Percentiles rank a stretch among this genome's conserved stretches.
Evolutionary conservation across 345 rosid species (phyloP).

Genomic region (Conringia planisiliqua): DNA sequence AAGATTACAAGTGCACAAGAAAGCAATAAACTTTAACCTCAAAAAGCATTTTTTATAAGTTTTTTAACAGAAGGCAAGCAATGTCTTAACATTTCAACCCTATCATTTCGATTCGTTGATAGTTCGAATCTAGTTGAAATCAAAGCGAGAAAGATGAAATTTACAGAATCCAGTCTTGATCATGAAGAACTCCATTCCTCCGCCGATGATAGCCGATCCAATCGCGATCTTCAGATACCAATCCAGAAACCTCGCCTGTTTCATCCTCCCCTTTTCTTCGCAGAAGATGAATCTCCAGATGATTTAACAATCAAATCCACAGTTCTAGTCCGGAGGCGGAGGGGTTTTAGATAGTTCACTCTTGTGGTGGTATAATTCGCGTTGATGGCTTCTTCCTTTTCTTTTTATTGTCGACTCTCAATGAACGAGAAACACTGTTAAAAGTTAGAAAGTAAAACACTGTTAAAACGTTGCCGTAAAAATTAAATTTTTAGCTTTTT

Average conservation of each 20-base stretch:
- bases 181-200: slow-evolving; percentile 93
- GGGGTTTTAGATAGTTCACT: no score
- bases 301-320: no score
- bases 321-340: no score
- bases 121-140: background rate
- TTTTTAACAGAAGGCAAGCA: background rate
- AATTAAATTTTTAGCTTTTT: no score
- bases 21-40: background rate
- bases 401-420: no score
- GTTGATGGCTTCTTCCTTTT: no score
- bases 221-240: slow-evolving; percentile 83
- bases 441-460: no score
- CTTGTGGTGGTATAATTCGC: no score
- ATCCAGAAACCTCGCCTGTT: slow-evolving; percentile 56
- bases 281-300: no score
- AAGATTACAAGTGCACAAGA: background rate
- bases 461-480: no score
- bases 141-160: slow-evolving; percentile 24
- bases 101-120: background rate
- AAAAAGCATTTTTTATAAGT: background rate
- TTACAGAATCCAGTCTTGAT: slow-evolving; percentile 91
- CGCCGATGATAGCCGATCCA: slow-evolving; percentile 71
- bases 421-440: no score
- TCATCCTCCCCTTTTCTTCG: slow-evolving; percentile 9
- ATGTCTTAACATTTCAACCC: no score